A percentile compares a stretch with the other conserved stretches of the same genome.
phyloP scores from a whole-genome alignment of 2,329 filamentous ascomycete genomes.

The Penicillium palitans region DNA sequence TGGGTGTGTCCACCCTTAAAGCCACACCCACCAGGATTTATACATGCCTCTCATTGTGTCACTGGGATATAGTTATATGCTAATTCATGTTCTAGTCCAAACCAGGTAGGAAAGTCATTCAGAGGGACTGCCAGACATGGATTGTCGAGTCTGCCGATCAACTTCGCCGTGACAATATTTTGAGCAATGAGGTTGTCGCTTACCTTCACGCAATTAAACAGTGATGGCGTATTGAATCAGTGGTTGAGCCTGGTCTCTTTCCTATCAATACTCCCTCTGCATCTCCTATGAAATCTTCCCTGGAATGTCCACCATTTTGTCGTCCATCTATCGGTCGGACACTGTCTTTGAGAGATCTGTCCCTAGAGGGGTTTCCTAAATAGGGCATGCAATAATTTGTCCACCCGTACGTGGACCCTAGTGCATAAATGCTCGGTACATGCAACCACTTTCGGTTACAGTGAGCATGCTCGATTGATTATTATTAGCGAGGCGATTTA shows the following conservation, averaged over 20 bases:
- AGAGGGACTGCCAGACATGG: conserved; percentile 41
- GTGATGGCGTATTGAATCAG: conserved; percentile 4
- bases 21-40: no score
- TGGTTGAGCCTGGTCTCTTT: not conserved
- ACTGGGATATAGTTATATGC: not conserved
- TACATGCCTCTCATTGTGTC: no score
- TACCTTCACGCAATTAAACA: conserved; percentile 32
- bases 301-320: not conserved
- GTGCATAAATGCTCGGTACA: not conserved
- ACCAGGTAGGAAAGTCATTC: conserved; percentile 24
- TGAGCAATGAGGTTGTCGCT: conserved; percentile 20
- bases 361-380: not conserved
- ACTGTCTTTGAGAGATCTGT: not conserved
- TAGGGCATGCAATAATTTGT: not conserved
- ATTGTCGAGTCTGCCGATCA: conserved; percentile 37
- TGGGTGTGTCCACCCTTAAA: not conserved
- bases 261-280: not conserved
- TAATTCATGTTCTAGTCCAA: not conserved
- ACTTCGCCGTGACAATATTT: conserved; percentile 31
- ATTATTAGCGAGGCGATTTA: not conserved
- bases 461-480: not conserved
- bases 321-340: not conserved
- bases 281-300: not conserved
- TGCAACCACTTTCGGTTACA: not conserved
- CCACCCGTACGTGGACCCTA: not conserved